Evolutionary conservation across 345 rosid genomes (phyloP).

Genomic region (Euphorbia peplus): DNA sequence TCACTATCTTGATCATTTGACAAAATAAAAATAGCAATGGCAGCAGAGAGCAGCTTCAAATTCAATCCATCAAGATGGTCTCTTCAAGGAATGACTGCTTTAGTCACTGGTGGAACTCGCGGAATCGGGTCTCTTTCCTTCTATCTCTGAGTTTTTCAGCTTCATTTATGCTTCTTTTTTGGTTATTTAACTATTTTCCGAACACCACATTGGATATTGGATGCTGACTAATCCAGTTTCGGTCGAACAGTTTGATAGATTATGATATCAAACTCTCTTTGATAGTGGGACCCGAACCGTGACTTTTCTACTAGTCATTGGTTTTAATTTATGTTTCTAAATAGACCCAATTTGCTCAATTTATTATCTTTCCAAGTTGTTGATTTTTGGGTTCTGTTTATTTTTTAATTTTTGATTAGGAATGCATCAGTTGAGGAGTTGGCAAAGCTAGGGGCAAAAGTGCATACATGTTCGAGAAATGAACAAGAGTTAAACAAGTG

Average conservation of each 20-base stretch:
- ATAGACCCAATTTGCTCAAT: too few species aligned
- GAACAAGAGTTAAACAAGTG: constrained; percentile 53
- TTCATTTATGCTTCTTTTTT: too few species aligned
- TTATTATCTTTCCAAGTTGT: neutral
- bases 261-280: too few species aligned
- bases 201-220: too few species aligned
- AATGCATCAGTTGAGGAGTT: constrained; percentile 71
- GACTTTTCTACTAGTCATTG: too few species aligned
- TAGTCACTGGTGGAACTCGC: constrained; percentile 87
- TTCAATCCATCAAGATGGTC: constrained; percentile 51
- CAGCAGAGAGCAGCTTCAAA: constrained; percentile 26
- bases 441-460: constrained; percentile 60
- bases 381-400: neutral
- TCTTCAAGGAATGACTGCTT: constrained; percentile 64
- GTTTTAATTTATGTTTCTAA: too few species aligned
- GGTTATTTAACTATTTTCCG: too few species aligned
- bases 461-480: constrained; percentile 80
- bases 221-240: too few species aligned
- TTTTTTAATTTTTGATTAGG: constrained; percentile 27
- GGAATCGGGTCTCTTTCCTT: constrained; percentile 63
- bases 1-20: neutral
- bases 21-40: constrained; percentile 13
- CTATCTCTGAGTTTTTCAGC: neutral
- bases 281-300: too few species aligned
- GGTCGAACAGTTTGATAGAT: too few species aligned